These are phyloP conservation scores for Debaryomyces castellii DNA, from an alignment of 805 yeast genomes.

Conservation along the genomic window DNA sequence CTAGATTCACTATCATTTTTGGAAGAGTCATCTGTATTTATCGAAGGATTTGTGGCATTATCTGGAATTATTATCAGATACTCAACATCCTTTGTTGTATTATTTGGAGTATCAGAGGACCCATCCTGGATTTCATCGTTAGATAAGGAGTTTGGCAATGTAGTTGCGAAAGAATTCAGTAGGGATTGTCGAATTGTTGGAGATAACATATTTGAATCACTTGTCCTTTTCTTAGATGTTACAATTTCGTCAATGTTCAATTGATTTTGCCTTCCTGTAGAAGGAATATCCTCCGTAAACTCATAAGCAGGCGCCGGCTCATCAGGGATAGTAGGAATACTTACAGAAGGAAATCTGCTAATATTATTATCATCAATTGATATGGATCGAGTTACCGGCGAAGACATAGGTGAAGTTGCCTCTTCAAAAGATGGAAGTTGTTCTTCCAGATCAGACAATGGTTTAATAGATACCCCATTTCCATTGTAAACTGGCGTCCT, in stretches of 20 bases:
- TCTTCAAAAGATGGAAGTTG: conserved; percentile 65
- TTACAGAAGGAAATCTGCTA: conserved; percentile 32
- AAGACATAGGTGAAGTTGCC: conserved; percentile 51
- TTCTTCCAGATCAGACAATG: conserved; percentile 21
- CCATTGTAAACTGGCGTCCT: conserved; percentile 37
- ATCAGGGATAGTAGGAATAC: conserved; percentile 12
- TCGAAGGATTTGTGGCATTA: not conserved
- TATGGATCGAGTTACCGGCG: conserved; percentile 36
- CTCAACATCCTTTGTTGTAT: conserved; percentile 1
- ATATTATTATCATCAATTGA: conserved; percentile 40
- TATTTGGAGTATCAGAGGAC: not conserved
- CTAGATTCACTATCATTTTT: conserved; percentile 1
- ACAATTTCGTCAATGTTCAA: conserved; percentile 30
- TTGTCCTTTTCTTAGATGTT: conserved; percentile 6
- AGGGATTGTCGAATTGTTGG: conserved; percentile 29
- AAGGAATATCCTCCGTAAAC: not conserved
- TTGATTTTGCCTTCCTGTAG: conserved; percentile 3
- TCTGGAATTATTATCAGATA: not conserved
- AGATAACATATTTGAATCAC: conserved; percentile 8
- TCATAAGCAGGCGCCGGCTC: conserved; percentile 38
- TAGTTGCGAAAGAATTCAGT: conserved; percentile 31
- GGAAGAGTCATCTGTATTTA: not conserved
- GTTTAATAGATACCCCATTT: conserved; percentile 32
- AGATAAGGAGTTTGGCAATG: conserved; percentile 5
- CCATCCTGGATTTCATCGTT: not conserved